Base-by-base conservation (phyloP, 371 early-diverging fungal genomes). In the Mortierella sp. region DNA sequence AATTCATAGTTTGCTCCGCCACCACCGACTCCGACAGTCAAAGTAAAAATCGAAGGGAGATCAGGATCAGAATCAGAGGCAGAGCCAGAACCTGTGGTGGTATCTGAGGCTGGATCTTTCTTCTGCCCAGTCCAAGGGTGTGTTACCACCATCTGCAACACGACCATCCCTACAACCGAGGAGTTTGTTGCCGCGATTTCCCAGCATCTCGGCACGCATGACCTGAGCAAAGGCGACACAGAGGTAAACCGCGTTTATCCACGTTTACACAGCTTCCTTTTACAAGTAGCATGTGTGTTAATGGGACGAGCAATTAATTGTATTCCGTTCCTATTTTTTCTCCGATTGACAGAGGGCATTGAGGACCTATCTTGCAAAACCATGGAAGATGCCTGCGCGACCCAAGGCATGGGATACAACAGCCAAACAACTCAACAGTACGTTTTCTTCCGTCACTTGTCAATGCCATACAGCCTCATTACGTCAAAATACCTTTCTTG, bases 171-270 rank as follows among this genome's bases (percentile, higher is more conserved):
- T 1, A 64, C 71, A 4, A 6, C 58, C 4, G 8, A 7, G 10
- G 79, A 75, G 7, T 75, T 71, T 41, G 26, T 50, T 9, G 68
- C 40, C 13, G 55, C 48, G 6, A 58, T 79, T 4, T 14, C 68
- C 24, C 68, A 71, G 9, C 79, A 79, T 44, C 19, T 79, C 7
- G 37, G 47, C n/a, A 52, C 71, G 14, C 79, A 79, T 40, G 76
- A 79, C 14, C 68, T 75, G 16, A 34, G 55, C 3, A n/a, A 11
- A 26, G 39, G 44, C 14, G 40, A 74, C 13, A 63, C 53, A 22
- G 64, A 68, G 9, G 41, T 45, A 69, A 22, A 37, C 13, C 9
- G 43, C 6, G 31, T 55, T 41, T 26, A n/a, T n/a, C n/a, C n/a
- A n/a, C n/a, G n/a, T n/a, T n/a, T n/a, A n/a, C n/a, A n/a, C n/a